Percentiles rank a stretch among this genome's conserved stretches.
Evolutionary conservation across 2,329 filamentous ascomycete genomes (phyloP).

Genomic region (Davidsoniella neocaledoniae): DNA sequence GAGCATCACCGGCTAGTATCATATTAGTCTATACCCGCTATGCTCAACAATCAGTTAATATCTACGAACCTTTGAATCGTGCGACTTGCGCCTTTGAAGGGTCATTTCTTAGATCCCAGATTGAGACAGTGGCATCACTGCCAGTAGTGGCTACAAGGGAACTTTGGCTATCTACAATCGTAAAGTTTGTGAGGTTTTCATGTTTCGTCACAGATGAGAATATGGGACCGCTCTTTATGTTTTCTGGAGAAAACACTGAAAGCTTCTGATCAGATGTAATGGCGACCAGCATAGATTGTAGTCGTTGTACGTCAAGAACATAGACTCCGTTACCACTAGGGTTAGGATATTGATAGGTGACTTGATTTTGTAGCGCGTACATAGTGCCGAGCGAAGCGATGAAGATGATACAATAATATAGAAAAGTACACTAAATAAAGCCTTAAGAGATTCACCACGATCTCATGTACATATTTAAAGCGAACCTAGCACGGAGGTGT

Average conservation of each 20-base stretch:
- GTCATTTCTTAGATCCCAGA: constrained; percentile 47
- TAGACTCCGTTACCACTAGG: constrained; percentile 10
- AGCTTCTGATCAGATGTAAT: constrained; percentile 10
- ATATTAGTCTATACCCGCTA: background rate
- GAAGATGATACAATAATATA: background rate
- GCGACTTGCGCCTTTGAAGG: constrained; percentile 24
- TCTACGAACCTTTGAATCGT: constrained; percentile 25
- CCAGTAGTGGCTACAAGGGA: constrained; percentile 51
- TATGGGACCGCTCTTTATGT: constrained; percentile 33
- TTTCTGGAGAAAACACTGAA: constrained; percentile 8
- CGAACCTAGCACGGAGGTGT: background rate
- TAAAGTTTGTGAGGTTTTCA: constrained; percentile 46
- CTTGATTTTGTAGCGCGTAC: constrained; percentile 10
- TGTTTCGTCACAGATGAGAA: constrained; percentile 27
- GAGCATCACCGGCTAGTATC: constrained; percentile 16
- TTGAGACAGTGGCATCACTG: constrained; percentile 47
- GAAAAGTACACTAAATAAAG: background rate
- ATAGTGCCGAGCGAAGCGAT: background rate
- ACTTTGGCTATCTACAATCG: constrained; percentile 33
- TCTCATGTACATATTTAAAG: background rate
- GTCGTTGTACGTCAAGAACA: constrained; percentile 9
- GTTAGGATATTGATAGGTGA: constrained; percentile 11
- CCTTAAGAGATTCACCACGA: too few species aligned
- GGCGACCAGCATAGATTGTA: constrained; percentile 1
- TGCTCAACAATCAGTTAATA: background rate